Evolutionary conservation across 2,329 filamentous ascomycete genomes (phyloP), one percentile per base, ranked within the genome.

Genomic region (Orbilia quercus): DNA sequence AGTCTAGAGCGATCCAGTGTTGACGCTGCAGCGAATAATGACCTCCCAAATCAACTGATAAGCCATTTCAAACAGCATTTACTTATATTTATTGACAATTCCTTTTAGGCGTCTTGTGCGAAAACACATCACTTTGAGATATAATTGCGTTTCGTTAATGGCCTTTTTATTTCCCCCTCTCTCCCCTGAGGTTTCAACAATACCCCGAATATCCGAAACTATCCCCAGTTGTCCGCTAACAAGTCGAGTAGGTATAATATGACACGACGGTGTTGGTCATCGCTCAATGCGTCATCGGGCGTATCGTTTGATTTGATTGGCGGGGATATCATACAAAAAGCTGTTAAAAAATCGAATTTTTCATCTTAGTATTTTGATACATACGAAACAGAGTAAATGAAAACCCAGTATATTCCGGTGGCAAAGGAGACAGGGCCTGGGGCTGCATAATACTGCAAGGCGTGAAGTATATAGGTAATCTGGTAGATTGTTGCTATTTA

Each of bases 211-310:
- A 55, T 42, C 31, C 31, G 51, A 55, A 25, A 34, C 20, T 20
- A 20, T 54, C n/a, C 23, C 20, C 42, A 54, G 12, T 38, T 25
- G 14, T 54, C 20, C 4, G 18, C 31, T 9, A 20, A 50, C n/a
- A n/a, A n/a, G n/a, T n/a, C n/a, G 7, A 45, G 2, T 16, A 31
- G 6, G 20, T n/a, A 38, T 40, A 23, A 22, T 16, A 28, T 54
- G 50, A 54, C 50, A 54, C 40, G 34, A 54, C 36, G 2, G 3
- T 5, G 31, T 54, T 54, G 50, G 50, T 54, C 31, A 54, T 40
- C 11, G 34, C 36, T 16, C 6, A 7, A 5, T 16, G 22, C 14
- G 16, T 20, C 16, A 22, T 2, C 5, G 9, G 9, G 4, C 9
- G 9, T 9, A 31, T 31, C 5, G 9, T 31, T 31, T 4, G 28